phyloP scores from a whole-genome alignment of 306 rosid species.

The Pyrus pyrifolia region DNA sequence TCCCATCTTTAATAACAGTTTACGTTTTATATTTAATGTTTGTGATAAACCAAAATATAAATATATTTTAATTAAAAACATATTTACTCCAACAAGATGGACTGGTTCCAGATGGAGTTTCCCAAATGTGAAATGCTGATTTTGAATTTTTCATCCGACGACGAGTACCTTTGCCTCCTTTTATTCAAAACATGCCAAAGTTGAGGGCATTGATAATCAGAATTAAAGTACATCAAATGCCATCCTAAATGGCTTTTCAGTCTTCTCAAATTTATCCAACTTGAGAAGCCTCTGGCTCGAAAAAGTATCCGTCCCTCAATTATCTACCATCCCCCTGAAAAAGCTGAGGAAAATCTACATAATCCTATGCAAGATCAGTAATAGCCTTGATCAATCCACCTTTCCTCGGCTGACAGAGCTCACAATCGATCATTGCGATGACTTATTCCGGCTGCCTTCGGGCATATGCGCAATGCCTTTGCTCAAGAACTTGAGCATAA shows the following conservation, averaged over 20 bases:
- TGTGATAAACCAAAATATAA: too few relatives aligned
- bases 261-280: conserved; percentile 36
- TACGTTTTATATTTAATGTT: too few relatives aligned
- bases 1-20: too few relatives aligned
- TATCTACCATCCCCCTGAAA: conserved; percentile 30
- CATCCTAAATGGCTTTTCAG: conserved; percentile 37
- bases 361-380: conserved; percentile 51
- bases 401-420: conserved; percentile 65
- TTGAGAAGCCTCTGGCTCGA: conserved; percentile 88
- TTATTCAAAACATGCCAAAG: conserved; percentile 72
- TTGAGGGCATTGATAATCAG: conserved; percentile 54
- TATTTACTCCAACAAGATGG: not conserved
- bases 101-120: conserved; percentile 66
- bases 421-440: conserved; percentile 77
- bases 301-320: conserved; percentile 52
- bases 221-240: conserved; percentile 56
- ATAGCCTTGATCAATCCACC: conserved; percentile 37
- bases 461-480: conserved; percentile 47
- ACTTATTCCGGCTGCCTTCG: conserved; percentile 46
- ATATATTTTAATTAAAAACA: too few relatives aligned
- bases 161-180: conserved; percentile 66
- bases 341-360: conserved; percentile 49
- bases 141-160: conserved; percentile 56
- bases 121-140: conserved; percentile 80
- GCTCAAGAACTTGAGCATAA: conserved; percentile 56